phyloP scores from a whole-genome alignment of 352 stramenopile genomes.

The Phytopythium cucurbitacearum region DNA sequence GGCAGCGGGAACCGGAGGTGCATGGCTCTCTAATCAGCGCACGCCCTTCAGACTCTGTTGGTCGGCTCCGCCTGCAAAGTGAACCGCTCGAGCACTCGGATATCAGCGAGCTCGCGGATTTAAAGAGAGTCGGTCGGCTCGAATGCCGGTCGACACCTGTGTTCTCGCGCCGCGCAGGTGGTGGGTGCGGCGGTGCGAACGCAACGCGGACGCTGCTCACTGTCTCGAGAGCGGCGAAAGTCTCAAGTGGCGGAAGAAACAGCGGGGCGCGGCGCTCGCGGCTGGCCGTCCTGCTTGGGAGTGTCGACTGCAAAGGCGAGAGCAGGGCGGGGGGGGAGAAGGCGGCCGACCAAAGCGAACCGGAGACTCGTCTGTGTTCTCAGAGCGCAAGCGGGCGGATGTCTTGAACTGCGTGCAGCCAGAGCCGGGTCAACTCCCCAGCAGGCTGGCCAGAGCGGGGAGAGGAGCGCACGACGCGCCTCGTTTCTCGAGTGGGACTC shows the following conservation, averaged over 20 bases:
- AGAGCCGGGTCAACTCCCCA: no score
- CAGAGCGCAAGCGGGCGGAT: constrained; percentile 2
- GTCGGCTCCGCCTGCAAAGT: neutral
- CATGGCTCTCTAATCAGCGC: constrained; percentile 18
- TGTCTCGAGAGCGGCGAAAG: neutral
- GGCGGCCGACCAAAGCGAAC: neutral
- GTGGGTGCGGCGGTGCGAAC: no score
- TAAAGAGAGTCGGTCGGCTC: no score
- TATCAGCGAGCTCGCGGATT: no score
- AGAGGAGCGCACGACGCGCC: no score
- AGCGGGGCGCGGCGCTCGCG: neutral
- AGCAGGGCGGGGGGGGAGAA: neutral
- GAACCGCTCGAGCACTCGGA: no score
- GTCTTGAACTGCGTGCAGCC: constrained; percentile 2
- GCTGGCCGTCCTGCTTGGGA: neutral
- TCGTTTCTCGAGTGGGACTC: no score
- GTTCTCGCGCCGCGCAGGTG: no score
- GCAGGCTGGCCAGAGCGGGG: no score
- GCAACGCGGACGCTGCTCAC: no score
- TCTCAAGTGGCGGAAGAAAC: neutral
- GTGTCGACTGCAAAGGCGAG: neutral
- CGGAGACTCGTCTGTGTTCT: constrained; percentile 5
- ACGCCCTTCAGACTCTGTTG: neutral
- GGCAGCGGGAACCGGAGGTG: constrained; percentile 70
- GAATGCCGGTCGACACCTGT: no score